Percentiles rank a stretch among this genome's conserved stretches.
These are phyloP conservation scores for Nymphaea thermarum DNA, from an alignment of 164 flowering plant genomes.

Conservation along the genomic window DNA sequence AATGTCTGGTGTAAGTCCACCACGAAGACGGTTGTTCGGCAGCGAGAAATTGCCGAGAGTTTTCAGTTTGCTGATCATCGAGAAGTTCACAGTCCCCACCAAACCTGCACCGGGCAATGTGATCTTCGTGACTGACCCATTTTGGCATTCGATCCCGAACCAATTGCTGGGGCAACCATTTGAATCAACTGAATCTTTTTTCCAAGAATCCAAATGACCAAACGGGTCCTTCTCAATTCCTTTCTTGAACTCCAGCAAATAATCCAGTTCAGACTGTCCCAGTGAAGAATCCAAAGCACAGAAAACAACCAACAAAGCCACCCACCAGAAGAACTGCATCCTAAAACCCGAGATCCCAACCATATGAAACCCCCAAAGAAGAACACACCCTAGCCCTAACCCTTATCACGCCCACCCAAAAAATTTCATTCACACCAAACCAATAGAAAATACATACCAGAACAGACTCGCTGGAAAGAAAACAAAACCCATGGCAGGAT, in stretches of 20 bases:
- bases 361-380: neutral
- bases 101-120: constrained; percentile 33
- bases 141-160: constrained; percentile 41
- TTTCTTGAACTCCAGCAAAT: constrained; percentile 12
- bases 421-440: neutral
- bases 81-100: constrained; percentile 36
- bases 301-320: neutral
- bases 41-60: constrained; percentile 39
- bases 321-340: neutral
- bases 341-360: neutral
- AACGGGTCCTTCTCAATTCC: constrained; percentile 51
- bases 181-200: constrained; percentile 29
- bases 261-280: neutral
- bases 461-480: neutral
- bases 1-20: constrained; percentile 22
- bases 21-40: constrained; percentile 39
- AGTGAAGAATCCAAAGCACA: neutral
- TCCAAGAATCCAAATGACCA: constrained; percentile 42
- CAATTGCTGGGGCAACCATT: constrained; percentile 50
- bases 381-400: neutral
- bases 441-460: neutral
- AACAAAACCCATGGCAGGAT: neutral
- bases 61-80: constrained; percentile 24
- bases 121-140: constrained; percentile 37
- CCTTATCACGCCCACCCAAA: neutral